These are phyloP conservation scores for Vigna unguiculata DNA, from an alignment of 306 rosid genomes.

Conservation along the genomic window DNA sequence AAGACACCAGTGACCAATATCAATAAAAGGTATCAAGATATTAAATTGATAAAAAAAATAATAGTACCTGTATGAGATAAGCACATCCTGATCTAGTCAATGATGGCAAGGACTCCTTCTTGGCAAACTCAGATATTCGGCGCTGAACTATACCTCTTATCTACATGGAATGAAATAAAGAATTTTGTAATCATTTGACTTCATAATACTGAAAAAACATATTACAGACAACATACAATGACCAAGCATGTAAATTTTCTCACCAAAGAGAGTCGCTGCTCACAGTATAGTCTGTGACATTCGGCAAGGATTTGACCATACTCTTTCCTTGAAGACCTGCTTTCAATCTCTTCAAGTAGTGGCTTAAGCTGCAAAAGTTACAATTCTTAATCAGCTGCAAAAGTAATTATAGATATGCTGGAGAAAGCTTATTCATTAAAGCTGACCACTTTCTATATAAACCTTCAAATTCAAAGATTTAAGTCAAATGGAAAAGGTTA, in stretches of 20 bases:
- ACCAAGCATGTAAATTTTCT: constrained; percentile 56
- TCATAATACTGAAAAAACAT: constrained; percentile 2
- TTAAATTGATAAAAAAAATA: constrained; percentile 16
- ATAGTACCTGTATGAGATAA: constrained; percentile 87
- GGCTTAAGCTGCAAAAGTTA: constrained; percentile 82
- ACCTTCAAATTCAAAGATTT: constrained; percentile 31
- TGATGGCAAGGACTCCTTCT: constrained; percentile 96
- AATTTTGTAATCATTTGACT: constrained; percentile 42
- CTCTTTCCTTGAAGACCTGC: constrained; percentile 95
- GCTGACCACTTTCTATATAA: constrained; percentile 24
- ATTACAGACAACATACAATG: constrained; percentile 29
- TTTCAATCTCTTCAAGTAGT: constrained; percentile 89
- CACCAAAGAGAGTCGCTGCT: constrained; percentile 96
- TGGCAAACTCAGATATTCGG: constrained; percentile 89
- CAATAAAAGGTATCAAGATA: constrained; percentile 12
- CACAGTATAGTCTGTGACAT: constrained; percentile 94
- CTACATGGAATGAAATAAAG: constrained; percentile 57
- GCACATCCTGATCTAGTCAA: constrained; percentile 99
- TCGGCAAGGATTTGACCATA: constrained; percentile 88
- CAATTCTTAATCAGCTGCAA: constrained; percentile 42
- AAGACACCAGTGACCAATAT: constrained; percentile 10
- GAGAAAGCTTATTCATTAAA: constrained; percentile 30
- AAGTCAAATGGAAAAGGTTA: constrained; percentile 40
- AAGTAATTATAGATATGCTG: constrained; percentile 19
- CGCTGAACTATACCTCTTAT: constrained; percentile 87